Evolutionary conservation across 306 rosid genomes (phyloP).

Genomic region (Carpinus fangiana): DNA sequence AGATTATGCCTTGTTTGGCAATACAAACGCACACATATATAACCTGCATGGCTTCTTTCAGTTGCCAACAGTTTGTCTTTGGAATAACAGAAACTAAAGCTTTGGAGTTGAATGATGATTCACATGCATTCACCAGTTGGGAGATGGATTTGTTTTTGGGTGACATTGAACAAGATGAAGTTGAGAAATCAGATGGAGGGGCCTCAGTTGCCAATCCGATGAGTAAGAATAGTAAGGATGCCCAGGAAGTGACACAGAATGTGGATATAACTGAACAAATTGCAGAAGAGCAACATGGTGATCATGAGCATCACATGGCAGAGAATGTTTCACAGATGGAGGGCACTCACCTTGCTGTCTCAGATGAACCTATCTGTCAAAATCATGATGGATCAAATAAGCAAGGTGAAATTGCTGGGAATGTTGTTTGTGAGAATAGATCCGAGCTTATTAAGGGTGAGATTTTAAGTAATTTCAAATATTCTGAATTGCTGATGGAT

Average conservation of each 20-base stretch:
- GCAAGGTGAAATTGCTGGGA: background rate
- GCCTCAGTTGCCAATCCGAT: background rate
- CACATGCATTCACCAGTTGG: background rate
- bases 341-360: background rate
- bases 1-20: too few species aligned
- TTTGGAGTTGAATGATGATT: background rate
- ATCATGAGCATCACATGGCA: background rate
- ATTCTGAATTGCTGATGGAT: background rate
- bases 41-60: background rate
- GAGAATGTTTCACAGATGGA: background rate
- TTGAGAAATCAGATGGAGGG: conserved; percentile 2
- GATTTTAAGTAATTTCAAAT: background rate
- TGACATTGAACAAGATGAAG: background rate
- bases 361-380: background rate
- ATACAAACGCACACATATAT: too few species aligned
- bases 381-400: background rate
- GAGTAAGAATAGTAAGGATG: conserved; percentile 1
- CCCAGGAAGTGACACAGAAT: conserved; percentile 6
- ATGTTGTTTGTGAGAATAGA: background rate
- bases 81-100: conserved; percentile 3
- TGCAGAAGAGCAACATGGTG: background rate
- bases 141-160: conserved; percentile 8
- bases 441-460: background rate
- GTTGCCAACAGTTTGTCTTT: background rate
- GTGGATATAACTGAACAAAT: background rate